Conservation (phyloP, 257 asterid species). For the Paulownia fortunei region DNA sequence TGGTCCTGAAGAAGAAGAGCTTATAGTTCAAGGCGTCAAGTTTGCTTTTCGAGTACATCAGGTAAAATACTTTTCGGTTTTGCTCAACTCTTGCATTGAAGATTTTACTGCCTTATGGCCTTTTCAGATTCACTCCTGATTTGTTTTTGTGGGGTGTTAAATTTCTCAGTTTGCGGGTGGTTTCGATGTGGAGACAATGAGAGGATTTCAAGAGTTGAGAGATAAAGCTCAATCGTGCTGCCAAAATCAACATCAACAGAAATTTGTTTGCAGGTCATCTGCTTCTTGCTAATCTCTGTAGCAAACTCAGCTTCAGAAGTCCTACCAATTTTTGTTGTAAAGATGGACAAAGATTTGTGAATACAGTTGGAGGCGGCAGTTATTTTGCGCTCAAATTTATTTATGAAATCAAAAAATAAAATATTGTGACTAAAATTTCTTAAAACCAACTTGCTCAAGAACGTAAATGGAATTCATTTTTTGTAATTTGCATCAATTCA, state of each 20-base stretch:
- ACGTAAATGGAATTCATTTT: too few species aligned
- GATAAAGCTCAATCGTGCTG: conserved; percentile 77
- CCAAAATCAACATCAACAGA: conserved; percentile 54
- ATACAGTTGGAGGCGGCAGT: conserved; percentile 31
- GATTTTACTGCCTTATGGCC: not conserved
- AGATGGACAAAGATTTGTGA: conserved; percentile 38
- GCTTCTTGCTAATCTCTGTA: conserved; percentile 36
- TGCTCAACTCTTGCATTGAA: not conserved
- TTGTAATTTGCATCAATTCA: too few species aligned
- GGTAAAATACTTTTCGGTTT: conserved; percentile 43
- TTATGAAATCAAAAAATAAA: conserved; percentile 28
- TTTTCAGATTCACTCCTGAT: not conserved
- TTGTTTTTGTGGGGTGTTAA: not conserved
- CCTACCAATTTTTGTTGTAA: conserved; percentile 31
- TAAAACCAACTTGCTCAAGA: too few species aligned
- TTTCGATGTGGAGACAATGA: conserved; percentile 95
- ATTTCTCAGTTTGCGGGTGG: conserved; percentile 93
- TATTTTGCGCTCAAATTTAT: conserved; percentile 23
- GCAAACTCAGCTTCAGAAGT: conserved; percentile 61
- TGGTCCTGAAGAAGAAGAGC: conserved; percentile 88
- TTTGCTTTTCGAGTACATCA: conserved; percentile 97
- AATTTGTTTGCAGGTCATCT: conserved; percentile 43
- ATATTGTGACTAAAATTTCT: not conserved
- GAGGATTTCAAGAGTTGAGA: conserved; percentile 85
- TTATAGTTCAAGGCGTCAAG: conserved; percentile 80